phyloP scores from a whole-genome alignment of 345 rosid species.

The Rhodamnia argentea region DNA sequence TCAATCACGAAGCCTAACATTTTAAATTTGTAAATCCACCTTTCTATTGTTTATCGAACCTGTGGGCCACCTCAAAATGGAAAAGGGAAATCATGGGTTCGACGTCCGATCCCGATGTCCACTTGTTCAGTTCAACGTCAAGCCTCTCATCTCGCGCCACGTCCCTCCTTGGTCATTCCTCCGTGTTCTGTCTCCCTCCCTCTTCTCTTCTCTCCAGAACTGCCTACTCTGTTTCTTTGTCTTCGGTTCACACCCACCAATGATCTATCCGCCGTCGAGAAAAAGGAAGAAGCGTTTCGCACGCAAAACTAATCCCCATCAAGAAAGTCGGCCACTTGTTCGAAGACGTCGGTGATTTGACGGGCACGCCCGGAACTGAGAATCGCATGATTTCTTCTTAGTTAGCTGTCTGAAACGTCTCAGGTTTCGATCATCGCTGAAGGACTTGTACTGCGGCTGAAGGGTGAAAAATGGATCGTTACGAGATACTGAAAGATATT shows the following conservation, averaged over 20 bases:
- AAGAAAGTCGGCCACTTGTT: neutral
- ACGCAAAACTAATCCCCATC: neutral
- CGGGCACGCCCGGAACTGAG: neutral
- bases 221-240: neutral
- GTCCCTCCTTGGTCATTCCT: neutral
- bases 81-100: neutral
- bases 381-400: neutral
- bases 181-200: neutral
- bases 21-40: neutral
- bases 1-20: too few species aligned
- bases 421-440: neutral
- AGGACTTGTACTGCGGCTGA: neutral
- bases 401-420: neutral
- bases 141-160: neutral
- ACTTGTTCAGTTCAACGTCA: neutral
- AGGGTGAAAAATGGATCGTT: constrained; percentile 46
- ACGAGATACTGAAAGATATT: constrained; percentile 67
- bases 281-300: neutral
- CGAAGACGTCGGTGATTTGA: neutral
- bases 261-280: neutral
- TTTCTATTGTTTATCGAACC: neutral
- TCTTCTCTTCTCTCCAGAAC: neutral
- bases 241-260: neutral
- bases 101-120: neutral
- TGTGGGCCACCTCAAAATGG: neutral